phyloP scores from a whole-genome alignment of 768 basidiomycete species.

The Leccinum variicolor region DNA sequence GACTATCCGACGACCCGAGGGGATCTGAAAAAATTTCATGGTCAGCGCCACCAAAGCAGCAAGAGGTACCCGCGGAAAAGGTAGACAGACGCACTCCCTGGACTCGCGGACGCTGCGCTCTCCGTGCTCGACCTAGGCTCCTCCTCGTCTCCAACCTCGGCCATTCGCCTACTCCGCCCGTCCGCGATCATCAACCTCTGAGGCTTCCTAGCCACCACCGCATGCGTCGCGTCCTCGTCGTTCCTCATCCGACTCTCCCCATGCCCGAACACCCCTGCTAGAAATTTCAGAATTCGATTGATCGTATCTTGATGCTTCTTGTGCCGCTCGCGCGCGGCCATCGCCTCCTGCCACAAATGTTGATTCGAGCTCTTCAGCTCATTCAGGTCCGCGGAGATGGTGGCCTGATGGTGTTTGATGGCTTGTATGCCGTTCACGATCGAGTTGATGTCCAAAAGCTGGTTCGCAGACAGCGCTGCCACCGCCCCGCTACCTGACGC shows the following conservation, averaged over 20 bases:
- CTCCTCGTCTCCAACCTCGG: conserved; percentile 40
- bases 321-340: conserved; percentile 72
- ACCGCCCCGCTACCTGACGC: conserved; percentile 12
- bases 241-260: conserved; percentile 37
- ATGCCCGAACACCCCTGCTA: conserved; percentile 87
- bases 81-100: conserved; percentile 9
- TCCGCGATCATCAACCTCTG: conserved; percentile 71
- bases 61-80: background rate
- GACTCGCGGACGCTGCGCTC: conserved; percentile 19
- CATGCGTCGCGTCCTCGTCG: conserved; percentile 34
- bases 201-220: conserved; percentile 47
- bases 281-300: conserved; percentile 90
- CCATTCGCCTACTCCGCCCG: conserved; percentile 35
- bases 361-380: conserved; percentile 87
- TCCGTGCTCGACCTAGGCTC: conserved; percentile 31
- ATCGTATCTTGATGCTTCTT: conserved; percentile 96
- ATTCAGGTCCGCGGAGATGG: conserved; percentile 86
- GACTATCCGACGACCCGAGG: conserved; percentile 44
- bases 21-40: conserved; percentile 26
- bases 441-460: conserved; percentile 71
- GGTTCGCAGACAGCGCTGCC: conserved; percentile 38
- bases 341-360: conserved; percentile 88
- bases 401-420: conserved; percentile 88
- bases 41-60: background rate
- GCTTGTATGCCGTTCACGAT: conserved; percentile 79